Evolutionary conservation across 2,329 filamentous ascomycete species (phyloP).

Genomic region (Xylaria sp.): DNA sequence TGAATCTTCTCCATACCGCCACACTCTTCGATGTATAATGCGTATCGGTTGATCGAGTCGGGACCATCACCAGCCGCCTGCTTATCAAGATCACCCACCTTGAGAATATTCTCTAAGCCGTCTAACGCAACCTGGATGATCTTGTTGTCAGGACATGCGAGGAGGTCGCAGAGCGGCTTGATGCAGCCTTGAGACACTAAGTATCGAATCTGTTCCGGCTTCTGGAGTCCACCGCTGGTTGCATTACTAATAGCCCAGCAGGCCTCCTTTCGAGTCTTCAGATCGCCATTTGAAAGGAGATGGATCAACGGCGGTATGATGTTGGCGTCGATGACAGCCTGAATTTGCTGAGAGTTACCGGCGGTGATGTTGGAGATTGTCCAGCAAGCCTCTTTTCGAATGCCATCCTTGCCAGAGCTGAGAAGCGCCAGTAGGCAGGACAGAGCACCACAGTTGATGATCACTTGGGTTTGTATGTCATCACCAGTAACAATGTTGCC

Average conservation of each 20-base stretch:
- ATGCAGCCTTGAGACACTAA: constrained; percentile 94
- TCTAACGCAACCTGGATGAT: constrained; percentile 99
- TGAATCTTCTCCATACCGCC: constrained; percentile 99
- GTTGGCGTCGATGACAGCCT: constrained; percentile 94
- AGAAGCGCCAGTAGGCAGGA: constrained; percentile 92
- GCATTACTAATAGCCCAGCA: constrained; percentile 99
- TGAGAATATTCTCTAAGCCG: constrained; percentile 98
- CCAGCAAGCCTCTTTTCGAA: constrained; percentile 99
- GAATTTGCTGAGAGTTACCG: constrained; percentile 97
- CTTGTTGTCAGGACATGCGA: constrained; percentile 98
- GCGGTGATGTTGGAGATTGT: constrained; percentile 99
- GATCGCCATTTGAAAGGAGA: constrained; percentile 93
- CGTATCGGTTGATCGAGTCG: constrained; percentile 93
- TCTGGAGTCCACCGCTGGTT: constrained; percentile 95
- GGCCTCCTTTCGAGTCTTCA: constrained; percentile 99
- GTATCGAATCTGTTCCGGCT: constrained; percentile 98
- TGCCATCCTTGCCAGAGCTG: constrained; percentile 97
- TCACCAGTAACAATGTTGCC: constrained; percentile 99
- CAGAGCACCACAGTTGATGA: constrained; percentile 97
- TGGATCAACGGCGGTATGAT: constrained; percentile 97
- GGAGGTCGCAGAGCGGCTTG: constrained; percentile 93
- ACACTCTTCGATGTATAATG: constrained; percentile 97
- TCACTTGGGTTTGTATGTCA: constrained; percentile 98
- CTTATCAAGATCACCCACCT: constrained; percentile 99
- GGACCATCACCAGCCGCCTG: constrained; percentile 79